Percentiles rank a stretch among this genome's conserved stretches.
These are phyloP conservation scores for Lablab purpureus DNA, from an alignment of 306 rosid genomes.

Conservation along the genomic window DNA sequence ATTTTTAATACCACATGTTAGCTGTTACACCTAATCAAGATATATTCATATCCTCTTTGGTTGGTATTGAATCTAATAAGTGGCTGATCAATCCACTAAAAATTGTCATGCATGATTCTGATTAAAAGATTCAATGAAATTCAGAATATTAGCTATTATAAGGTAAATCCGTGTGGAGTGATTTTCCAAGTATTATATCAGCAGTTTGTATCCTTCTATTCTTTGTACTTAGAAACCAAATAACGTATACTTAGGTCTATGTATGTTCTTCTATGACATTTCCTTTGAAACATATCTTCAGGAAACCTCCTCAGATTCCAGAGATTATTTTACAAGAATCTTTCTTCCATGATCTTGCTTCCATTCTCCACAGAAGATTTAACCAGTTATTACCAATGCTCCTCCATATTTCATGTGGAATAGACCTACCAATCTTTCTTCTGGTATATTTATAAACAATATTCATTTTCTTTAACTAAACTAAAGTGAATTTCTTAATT, in stretches of 20 bases:
- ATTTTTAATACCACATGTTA: background rate
- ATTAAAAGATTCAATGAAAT: background rate
- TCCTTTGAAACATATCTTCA: constrained; percentile 41
- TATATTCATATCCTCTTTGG: background rate
- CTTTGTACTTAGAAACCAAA: background rate
- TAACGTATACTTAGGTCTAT: background rate
- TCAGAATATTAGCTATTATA: background rate
- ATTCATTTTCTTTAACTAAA: constrained; percentile 6
- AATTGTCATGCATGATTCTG: background rate
- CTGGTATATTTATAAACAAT: constrained; percentile 55
- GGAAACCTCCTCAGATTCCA: constrained; percentile 69
- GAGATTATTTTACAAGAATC: constrained; percentile 59
- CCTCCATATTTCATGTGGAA: constrained; percentile 63
- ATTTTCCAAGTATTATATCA: background rate
- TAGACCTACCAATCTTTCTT: constrained; percentile 68
- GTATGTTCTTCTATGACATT: background rate
- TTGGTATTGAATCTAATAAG: background rate
- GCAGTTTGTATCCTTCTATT: background rate
- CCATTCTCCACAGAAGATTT: constrained; percentile 57
- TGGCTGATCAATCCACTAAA: background rate
- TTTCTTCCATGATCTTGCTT: constrained; percentile 61
- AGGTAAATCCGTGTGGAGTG: background rate
- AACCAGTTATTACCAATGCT: constrained; percentile 56
- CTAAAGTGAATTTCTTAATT: background rate
- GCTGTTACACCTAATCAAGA: background rate